Base-by-base conservation (phyloP, 352 stramenopile species). In the Pythium pectinolyticum region DNA sequence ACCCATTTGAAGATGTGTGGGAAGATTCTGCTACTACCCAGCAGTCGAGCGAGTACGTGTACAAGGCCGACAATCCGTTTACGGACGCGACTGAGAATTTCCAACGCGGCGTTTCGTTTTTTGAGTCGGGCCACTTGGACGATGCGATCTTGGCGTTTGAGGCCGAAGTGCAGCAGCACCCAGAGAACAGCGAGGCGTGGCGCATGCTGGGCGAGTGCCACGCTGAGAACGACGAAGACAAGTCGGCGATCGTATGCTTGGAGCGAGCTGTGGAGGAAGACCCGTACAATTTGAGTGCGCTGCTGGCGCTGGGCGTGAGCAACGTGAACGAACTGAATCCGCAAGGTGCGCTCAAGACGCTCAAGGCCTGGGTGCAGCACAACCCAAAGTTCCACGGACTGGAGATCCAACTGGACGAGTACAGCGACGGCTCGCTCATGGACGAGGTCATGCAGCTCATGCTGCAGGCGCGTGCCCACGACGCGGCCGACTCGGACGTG, bases 311-410 rank as follows among this genome's bases (percentile, higher is more conserved):
- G 2, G 95, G 95, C 24, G 95, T 98, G 46, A 97, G 91, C 69
- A 98, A 99, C 70, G 95, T 99, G 47, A 99, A 99, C 72, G 96
- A 99, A 70, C 69, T 98, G 22, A 96, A 99, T 69, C 88, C 95
- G 25, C 91, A 97, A 53, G 87, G 86, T 4, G 95, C 95, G 11
- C 73, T 98, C 19, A 88, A 93, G 63, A 97, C 88, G 37, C 82
- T 99, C 32, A 98, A 97, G 74, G 80, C 86, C 17, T 99, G 96
- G 96, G 93, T 98, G 20, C 91, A 97, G 57, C 90, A 98, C 76
- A 98, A 99, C 80, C 94, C 95, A 4, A 97, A 98, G 67, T 99
- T 98, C 79, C 92, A 97, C 61, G 94, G 94, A 20, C 82, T 98
- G 54, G 79, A 95, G 70, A 91, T 95, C 55, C 75, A 87, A 43